Conservation (phyloP, 192 early-diverging fungal species). For the Backusella sp. region DNA sequence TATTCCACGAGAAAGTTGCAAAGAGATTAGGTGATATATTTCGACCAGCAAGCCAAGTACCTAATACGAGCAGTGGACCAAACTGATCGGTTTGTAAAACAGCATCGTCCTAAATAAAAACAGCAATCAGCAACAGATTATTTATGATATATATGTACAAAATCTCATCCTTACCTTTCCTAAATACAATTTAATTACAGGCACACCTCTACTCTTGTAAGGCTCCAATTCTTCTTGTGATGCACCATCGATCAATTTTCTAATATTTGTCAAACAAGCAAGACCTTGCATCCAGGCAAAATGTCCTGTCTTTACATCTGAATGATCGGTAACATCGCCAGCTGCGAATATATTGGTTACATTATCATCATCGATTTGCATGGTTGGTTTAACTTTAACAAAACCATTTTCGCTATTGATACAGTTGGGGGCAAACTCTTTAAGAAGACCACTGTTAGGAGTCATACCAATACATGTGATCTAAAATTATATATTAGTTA, state of each 20-base stretch:
- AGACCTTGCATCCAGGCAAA: constrained; percentile 32
- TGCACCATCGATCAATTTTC: constrained; percentile 13
- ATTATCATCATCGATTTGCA: constrained; percentile 59
- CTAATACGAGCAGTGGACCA: constrained; percentile 23
- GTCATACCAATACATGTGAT: constrained; percentile 74
- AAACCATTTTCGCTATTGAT: constrained; percentile 55
- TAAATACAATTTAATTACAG: constrained; percentile 22
- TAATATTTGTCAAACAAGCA: constrained; percentile 21
- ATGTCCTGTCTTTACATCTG: constrained; percentile 41
- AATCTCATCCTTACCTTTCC: constrained; percentile 15
- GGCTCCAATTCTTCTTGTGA: constrained; percentile 1
- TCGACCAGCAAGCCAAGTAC: constrained; percentile 30
- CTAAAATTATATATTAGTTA: constrained; percentile 39
- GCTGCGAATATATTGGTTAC: constrained; percentile 70
- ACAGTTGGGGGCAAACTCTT: constrained; percentile 49
- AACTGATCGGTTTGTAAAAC: constrained; percentile 20
- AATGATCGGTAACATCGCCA: constrained; percentile 66
- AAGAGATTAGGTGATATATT: constrained; percentile 22
- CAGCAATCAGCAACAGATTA: not conserved
- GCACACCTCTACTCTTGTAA: constrained; percentile 25
- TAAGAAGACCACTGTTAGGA: constrained; percentile 64
- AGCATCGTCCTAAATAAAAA: constrained; percentile 10
- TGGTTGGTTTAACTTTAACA: constrained; percentile 64
- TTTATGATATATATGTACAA: not conserved
- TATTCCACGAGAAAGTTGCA: constrained; percentile 16